phyloP scores from a whole-genome alignment of 1,284 basidiomycete genomes.

The Vanrija sp. region DNA sequence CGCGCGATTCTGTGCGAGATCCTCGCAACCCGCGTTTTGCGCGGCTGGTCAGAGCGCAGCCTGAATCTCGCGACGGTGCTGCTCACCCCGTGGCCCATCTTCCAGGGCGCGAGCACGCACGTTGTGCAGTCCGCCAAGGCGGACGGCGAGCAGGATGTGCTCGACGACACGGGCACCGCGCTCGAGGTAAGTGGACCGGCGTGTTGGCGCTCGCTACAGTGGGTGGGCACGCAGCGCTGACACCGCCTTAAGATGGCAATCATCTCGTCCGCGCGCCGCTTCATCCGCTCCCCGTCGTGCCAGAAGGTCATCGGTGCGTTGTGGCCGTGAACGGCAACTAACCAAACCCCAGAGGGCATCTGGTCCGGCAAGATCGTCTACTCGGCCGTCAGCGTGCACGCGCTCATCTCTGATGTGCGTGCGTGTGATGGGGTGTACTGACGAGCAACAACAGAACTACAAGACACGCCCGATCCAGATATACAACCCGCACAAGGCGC shows the following conservation, averaged over 20 bases:
- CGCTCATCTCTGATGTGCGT: conserved; percentile 76
- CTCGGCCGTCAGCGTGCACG: conserved; percentile 76
- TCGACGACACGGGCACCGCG: conserved; percentile 78
- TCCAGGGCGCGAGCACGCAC: conserved; percentile 69
- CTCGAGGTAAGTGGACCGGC: conserved; percentile 57
- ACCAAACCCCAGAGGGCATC: conserved; percentile 46
- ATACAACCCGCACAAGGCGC: conserved; percentile 89
- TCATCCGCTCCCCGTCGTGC: conserved; percentile 79
- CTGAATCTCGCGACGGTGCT: conserved; percentile 73
- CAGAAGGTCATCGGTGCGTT: conserved; percentile 71
- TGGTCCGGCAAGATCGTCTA: conserved; percentile 77
- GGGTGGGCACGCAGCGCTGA: neutral
- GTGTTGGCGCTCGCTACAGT: neutral
- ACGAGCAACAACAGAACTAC: conserved; percentile 63
- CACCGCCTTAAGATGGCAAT: conserved; percentile 62
- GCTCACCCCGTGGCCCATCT: conserved; percentile 83
- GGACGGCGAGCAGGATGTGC: conserved; percentile 62
- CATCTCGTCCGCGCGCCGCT: conserved; percentile 72
- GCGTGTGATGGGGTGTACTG: neutral
- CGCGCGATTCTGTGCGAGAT: conserved; percentile 83
- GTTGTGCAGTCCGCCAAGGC: conserved; percentile 62
- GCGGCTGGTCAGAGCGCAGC: conserved; percentile 69
- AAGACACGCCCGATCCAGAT: conserved; percentile 87
- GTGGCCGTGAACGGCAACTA: neutral
- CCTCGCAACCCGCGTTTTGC: conserved; percentile 73